Conservation (phyloP, 2,329 filamentous ascomycete species). For the Aureobasidium melanogenum region DNA sequence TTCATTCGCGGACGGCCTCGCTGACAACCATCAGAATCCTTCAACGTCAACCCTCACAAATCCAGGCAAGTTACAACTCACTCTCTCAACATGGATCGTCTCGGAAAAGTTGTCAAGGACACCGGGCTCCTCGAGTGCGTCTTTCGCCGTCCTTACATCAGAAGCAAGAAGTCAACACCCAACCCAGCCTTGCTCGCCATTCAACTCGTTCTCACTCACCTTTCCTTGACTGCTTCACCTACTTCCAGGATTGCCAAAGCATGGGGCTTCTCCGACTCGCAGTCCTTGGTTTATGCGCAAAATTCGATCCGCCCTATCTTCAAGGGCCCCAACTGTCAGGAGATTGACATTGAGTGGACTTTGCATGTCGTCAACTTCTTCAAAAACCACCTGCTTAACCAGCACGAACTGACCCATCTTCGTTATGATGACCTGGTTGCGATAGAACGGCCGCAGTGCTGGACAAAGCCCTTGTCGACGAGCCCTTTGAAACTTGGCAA, state of each 20-base stretch:
- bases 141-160: background rate
- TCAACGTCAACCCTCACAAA: conserved; percentile 21
- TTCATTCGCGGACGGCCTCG: too few relatives aligned
- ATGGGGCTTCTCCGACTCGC: conserved; percentile 36
- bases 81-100: conserved; percentile 24
- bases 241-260: background rate
- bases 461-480: conserved; percentile 29
- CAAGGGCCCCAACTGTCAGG: conserved; percentile 25
- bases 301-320: conserved; percentile 32
- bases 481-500: conserved; percentile 29
- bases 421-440: background rate
- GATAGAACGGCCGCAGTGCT: conserved; percentile 17
- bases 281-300: conserved; percentile 36
- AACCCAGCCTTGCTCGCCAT: conserved; percentile 17
- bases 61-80: conserved; percentile 6
- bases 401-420: conserved; percentile 21
- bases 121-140: conserved; percentile 15
- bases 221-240: conserved; percentile 2
- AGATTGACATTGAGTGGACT: conserved; percentile 38
- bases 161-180: background rate
- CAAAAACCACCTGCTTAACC: conserved; percentile 39
- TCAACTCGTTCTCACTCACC: conserved; percentile 24
- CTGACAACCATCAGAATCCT: conserved; percentile 23
- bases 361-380: conserved; percentile 46
- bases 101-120: conserved; percentile 25